These are phyloP conservation scores for Gaeumannomyces tritici DNA, from an alignment of 2,329 filamentous ascomycete genomes.

Conservation along the genomic window DNA sequence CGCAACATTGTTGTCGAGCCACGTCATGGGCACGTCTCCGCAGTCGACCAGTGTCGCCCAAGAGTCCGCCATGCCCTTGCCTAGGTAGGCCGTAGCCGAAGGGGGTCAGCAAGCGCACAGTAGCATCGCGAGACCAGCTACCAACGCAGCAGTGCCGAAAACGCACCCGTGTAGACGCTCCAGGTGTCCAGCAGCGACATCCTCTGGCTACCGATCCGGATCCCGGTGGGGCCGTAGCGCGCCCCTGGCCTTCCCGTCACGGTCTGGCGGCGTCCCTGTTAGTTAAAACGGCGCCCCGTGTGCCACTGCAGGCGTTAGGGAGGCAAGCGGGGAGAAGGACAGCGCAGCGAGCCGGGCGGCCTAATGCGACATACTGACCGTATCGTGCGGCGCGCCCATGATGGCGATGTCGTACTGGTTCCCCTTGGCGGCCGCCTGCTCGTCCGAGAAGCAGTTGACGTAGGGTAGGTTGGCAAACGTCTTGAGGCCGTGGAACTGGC, in stretches of 20 bases:
- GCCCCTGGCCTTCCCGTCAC: constrained; percentile 17
- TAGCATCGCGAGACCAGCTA: not conserved
- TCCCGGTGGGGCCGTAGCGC: constrained; percentile 17
- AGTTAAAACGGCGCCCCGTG: not conserved
- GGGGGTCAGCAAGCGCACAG: constrained; percentile 1
- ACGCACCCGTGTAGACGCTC: constrained; percentile 16
- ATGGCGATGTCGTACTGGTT: constrained; percentile 47
- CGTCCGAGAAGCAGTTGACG: constrained; percentile 49
- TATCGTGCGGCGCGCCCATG: constrained; percentile 41
- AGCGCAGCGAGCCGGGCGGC: not conserved
- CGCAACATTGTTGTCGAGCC: constrained; percentile 67
- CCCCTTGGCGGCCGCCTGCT: constrained; percentile 23
- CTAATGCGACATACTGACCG: constrained; percentile 20
- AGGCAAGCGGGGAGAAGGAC: not conserved
- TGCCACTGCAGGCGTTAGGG: not conserved
- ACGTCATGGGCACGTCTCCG: constrained; percentile 68
- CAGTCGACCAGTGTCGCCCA: constrained; percentile 70
- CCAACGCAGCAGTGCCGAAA: not conserved
- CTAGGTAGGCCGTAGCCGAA: constrained; percentile 8
- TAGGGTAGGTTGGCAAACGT: constrained; percentile 55
- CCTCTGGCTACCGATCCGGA: constrained; percentile 16
- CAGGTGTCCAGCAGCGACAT: constrained; percentile 10
- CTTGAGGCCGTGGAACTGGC: constrained; percentile 44
- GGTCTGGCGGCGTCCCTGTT: constrained; percentile 2
- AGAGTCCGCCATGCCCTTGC: constrained; percentile 57